Evolutionary conservation across 1,284 basidiomycete genomes (phyloP).

Genomic region (Erythrobasidium hasegawianum): DNA sequence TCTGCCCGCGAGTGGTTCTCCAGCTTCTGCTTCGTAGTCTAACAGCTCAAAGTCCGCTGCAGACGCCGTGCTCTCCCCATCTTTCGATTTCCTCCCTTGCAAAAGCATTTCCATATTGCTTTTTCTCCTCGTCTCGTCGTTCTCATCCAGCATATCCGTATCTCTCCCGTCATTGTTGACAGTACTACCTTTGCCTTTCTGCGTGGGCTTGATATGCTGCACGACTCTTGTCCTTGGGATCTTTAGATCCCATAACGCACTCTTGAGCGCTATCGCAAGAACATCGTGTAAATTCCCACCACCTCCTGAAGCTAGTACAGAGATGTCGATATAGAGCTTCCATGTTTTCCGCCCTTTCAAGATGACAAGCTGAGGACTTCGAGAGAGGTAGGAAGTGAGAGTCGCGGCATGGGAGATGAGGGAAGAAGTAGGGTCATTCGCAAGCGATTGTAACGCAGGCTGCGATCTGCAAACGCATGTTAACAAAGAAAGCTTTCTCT

Average conservation of each 20-base stretch:
- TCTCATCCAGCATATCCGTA: slow-evolving; percentile 37
- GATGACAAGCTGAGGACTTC: slow-evolving; percentile 54
- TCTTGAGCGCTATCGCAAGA: slow-evolving; percentile 68
- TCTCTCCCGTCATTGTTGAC: slow-evolving; percentile 44
- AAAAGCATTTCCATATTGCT: slow-evolving; percentile 54
- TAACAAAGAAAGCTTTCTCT: neutral
- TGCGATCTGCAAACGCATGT: slow-evolving; percentile 46
- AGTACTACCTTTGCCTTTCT: slow-evolving; percentile 3
- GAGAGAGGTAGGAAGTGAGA: slow-evolving; percentile 31
- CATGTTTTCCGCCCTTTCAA: slow-evolving; percentile 63
- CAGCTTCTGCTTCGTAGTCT: slow-evolving; percentile 74
- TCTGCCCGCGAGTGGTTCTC: slow-evolving; percentile 59
- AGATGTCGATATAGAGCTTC: slow-evolving; percentile 64
- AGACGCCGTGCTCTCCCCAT: slow-evolving; percentile 52
- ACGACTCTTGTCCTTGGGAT: slow-evolving; percentile 63
- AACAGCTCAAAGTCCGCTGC: slow-evolving; percentile 67
- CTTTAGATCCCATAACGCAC: slow-evolving; percentile 71
- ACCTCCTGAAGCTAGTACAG: slow-evolving; percentile 60
- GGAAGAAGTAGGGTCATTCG: slow-evolving; percentile 21
- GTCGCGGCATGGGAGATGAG: slow-evolving; percentile 16
- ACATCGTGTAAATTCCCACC: slow-evolving; percentile 69
- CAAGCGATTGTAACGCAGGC: slow-evolving; percentile 62
- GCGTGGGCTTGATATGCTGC: slow-evolving; percentile 54
- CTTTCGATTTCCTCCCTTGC: slow-evolving; percentile 38
- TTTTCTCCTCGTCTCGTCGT: slow-evolving; percentile 43